phyloP scores from a whole-genome alignment of 495 filamentous ascomycete genomes.

The Talaromyces ruber region DNA sequence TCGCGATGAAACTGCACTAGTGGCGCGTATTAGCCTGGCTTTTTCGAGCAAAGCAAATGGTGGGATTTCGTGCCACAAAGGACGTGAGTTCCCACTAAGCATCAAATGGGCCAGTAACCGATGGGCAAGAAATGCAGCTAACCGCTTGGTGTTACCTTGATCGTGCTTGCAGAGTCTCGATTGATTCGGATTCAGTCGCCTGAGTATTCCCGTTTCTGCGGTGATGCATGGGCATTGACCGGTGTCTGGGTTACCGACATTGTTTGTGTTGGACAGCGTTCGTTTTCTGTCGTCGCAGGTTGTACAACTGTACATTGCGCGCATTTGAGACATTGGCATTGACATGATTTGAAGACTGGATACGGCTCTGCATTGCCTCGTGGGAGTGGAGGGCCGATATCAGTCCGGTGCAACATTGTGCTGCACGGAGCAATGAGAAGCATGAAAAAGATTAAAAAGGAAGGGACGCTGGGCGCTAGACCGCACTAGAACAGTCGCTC shows the following conservation, averaged over 20 bases:
- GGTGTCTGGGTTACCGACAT: background rate
- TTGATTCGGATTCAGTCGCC: too few species aligned
- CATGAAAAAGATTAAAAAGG: background rate
- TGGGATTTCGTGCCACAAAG: background rate
- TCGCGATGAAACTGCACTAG: slow-evolving; percentile 2
- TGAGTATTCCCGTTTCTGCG: background rate
- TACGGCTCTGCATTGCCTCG: background rate
- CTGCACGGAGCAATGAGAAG: background rate
- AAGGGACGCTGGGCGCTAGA: background rate
- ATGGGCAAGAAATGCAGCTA: background rate
- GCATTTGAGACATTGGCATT: background rate
- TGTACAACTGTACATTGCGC: background rate
- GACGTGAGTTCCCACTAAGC: background rate
- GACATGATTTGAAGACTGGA: too few species aligned
- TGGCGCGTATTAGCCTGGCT: background rate
- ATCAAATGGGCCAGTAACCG: background rate
- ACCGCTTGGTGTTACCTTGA: background rate
- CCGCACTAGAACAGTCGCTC: background rate
- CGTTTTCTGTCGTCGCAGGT: background rate
- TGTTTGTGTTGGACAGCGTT: background rate
- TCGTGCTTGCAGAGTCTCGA: background rate
- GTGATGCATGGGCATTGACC: background rate
- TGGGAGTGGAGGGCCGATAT: background rate
- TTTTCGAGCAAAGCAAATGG: background rate
- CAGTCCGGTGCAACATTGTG: background rate